phyloP scores from a whole-genome alignment of 2,329 filamentous ascomycete genomes.

The Talaromyces sp. region DNA sequence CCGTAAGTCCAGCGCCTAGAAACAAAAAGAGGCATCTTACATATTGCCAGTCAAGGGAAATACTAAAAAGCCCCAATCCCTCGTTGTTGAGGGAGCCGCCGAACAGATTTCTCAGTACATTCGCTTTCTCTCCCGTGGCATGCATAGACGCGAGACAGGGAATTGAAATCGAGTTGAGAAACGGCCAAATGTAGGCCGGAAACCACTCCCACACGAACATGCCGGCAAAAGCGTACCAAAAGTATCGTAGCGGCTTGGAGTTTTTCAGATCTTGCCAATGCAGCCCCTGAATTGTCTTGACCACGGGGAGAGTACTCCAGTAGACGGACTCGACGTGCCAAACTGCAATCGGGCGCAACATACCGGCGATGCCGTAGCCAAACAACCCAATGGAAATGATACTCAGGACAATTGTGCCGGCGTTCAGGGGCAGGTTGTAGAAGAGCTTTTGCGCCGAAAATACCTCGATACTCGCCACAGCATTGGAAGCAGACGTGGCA shows the following conservation, averaged over 20 bases:
- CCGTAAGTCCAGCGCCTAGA: neutral
- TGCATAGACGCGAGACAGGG: conserved; percentile 51
- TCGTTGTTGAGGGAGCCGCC: conserved; percentile 50
- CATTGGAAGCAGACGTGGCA: conserved; percentile 50
- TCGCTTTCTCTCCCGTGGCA: conserved; percentile 42
- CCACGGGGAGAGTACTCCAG: conserved; percentile 49
- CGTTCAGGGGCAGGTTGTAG: conserved; percentile 44
- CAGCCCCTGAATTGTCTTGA: conserved; percentile 51
- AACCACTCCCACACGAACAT: conserved; percentile 51
- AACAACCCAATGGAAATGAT: conserved; percentile 53
- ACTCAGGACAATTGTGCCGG: conserved; percentile 44
- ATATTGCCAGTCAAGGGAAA: conserved; percentile 53
- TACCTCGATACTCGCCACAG: conserved; percentile 33
- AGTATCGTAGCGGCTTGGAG: conserved; percentile 48
- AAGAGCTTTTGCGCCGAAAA: conserved; percentile 50
- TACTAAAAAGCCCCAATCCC: conserved; percentile 45
- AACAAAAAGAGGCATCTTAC: conserved; percentile 5
- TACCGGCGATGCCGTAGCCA: conserved; percentile 50
- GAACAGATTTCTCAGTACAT: conserved; percentile 44
- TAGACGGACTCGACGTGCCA: conserved; percentile 55
- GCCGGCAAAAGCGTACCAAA: conserved; percentile 47
- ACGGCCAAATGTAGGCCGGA: conserved; percentile 52
- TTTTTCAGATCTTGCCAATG: conserved; percentile 49
- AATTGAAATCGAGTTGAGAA: conserved; percentile 52
- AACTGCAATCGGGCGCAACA: conserved; percentile 51